Conservation (phyloP, 768 basidiomycete species). For the Dioszegia aurantiaca region DNA sequence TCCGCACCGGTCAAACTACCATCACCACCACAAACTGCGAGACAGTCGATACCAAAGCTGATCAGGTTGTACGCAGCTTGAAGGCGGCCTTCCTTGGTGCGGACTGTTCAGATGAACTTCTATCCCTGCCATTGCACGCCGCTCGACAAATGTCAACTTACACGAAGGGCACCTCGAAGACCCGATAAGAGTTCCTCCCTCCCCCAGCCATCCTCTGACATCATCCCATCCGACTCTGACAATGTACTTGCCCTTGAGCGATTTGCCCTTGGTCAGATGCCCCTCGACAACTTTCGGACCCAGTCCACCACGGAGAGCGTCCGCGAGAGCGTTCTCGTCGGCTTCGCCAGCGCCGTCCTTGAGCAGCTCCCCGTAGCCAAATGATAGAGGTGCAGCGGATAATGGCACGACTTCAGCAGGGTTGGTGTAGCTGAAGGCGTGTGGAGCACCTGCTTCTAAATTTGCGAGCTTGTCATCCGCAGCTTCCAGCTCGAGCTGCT, state of each 20-base stretch:
- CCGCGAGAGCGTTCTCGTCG: slow-evolving; percentile 45
- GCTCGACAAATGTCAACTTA: slow-evolving; percentile 19
- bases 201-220: slow-evolving; percentile 87
- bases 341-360: slow-evolving; percentile 67
- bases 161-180: slow-evolving; percentile 49
- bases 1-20: slow-evolving; percentile 96
- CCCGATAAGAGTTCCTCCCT: slow-evolving; percentile 56
- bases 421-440: slow-evolving; percentile 30
- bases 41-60: slow-evolving; percentile 93
- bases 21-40: slow-evolving; percentile 96
- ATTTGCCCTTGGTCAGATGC: slow-evolving; percentile 50
- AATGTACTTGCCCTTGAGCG: slow-evolving; percentile 86
- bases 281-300: slow-evolving; percentile 29
- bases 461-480: slow-evolving; percentile 10
- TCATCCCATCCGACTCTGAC: slow-evolving; percentile 98
- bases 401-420: slow-evolving; percentile 34
- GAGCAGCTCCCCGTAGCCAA: slow-evolving; percentile 55
- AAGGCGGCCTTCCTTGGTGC: slow-evolving; percentile 82
- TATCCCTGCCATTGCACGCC: background rate
- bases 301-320: slow-evolving; percentile 18
- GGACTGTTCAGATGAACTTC: slow-evolving; percentile 56
- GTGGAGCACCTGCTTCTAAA: slow-evolving; percentile 10
- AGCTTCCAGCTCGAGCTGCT: slow-evolving; percentile 38
- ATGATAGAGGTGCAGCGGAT: slow-evolving; percentile 45
- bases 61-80: slow-evolving; percentile 85